Evolutionary conservation across 805 yeast genomes (phyloP).

Genomic region (Candida coquimbonensis): DNA sequence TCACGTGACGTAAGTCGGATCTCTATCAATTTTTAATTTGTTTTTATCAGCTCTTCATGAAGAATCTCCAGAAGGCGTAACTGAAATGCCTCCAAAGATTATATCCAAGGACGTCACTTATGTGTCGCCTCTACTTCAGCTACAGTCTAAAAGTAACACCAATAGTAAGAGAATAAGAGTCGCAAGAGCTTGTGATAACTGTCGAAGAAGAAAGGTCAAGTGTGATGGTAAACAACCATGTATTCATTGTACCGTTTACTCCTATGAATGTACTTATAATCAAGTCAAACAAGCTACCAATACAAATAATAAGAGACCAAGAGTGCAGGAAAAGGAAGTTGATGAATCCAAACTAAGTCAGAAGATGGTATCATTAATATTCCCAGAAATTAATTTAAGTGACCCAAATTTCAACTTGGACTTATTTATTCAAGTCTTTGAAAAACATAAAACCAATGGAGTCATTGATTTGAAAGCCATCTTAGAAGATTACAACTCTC

Average conservation of each 20-base stretch:
- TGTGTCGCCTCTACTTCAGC: constrained; percentile 18
- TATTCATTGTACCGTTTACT: constrained; percentile 82
- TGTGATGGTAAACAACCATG: constrained; percentile 85
- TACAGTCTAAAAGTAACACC: constrained; percentile 13
- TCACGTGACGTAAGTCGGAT: background rate
- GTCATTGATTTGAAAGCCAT: constrained; percentile 14
- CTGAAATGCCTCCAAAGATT: constrained; percentile 20
- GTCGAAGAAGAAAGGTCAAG: constrained; percentile 70
- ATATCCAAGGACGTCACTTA: constrained; percentile 19
- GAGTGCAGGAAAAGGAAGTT: background rate
- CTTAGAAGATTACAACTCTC: constrained; percentile 10
- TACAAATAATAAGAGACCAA: constrained; percentile 7
- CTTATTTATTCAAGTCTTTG: constrained; percentile 12
- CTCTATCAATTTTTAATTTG: too few relatives aligned
- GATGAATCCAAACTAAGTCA: constrained; percentile 3
- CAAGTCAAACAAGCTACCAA: constrained; percentile 44
- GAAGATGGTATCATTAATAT: constrained; percentile 7
- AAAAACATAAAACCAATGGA: constrained; percentile 14
- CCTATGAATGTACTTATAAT: constrained; percentile 78
- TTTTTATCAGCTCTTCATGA: too few relatives aligned
- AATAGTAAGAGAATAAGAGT: constrained; percentile 51
- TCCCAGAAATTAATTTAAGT: constrained; percentile 15
- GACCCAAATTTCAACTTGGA: constrained; percentile 14
- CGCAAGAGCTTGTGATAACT: constrained; percentile 66
- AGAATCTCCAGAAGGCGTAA: too few relatives aligned